phyloP scores from a whole-genome alignment of 169 alveolate genomes.

The Pseudocohnilembus persalinus region DNA sequence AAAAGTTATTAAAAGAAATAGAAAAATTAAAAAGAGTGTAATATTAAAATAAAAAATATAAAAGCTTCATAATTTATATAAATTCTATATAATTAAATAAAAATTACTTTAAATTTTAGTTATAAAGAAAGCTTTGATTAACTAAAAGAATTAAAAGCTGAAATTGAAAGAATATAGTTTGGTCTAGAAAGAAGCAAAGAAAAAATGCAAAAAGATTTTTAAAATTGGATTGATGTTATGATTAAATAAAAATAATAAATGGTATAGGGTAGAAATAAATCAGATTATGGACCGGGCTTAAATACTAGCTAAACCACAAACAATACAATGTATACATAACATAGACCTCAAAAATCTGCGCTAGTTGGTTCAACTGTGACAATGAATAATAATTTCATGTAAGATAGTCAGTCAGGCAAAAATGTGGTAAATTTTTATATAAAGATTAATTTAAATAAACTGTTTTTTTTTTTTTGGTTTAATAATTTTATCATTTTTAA shows the following conservation, averaged over 20 bases:
- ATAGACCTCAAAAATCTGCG: not conserved
- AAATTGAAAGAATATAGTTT: conserved; percentile 82
- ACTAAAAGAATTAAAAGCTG: conserved; percentile 73
- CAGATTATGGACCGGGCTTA: not conserved
- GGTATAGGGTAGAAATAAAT: not conserved
- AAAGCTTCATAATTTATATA: too few species aligned
- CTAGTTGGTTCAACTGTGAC: not conserved
- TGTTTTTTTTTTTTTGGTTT: too few species aligned
- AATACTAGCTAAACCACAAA: conserved; percentile 3
- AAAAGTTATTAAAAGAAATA: conserved; percentile 37
- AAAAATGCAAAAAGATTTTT: conserved; percentile 83
- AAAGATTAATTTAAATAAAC: too few species aligned
- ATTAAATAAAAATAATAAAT: conserved; percentile 46
- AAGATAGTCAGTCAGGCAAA: too few species aligned
- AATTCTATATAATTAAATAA: too few species aligned
- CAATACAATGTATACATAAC: not conserved
- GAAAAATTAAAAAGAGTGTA: conserved; percentile 53
- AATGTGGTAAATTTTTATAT: too few species aligned
- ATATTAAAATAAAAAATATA: not conserved
- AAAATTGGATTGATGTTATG: conserved; percentile 81
- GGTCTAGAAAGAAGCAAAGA: conserved; percentile 69
- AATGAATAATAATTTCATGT: too few species aligned
- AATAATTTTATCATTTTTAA: too few species aligned
- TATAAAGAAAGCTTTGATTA: conserved; percentile 49
- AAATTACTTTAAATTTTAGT: not conserved